Evolutionary conservation across 2,329 filamentous ascomycete species (phyloP).

Genomic region (Pseudocercospora eumusae): DNA sequence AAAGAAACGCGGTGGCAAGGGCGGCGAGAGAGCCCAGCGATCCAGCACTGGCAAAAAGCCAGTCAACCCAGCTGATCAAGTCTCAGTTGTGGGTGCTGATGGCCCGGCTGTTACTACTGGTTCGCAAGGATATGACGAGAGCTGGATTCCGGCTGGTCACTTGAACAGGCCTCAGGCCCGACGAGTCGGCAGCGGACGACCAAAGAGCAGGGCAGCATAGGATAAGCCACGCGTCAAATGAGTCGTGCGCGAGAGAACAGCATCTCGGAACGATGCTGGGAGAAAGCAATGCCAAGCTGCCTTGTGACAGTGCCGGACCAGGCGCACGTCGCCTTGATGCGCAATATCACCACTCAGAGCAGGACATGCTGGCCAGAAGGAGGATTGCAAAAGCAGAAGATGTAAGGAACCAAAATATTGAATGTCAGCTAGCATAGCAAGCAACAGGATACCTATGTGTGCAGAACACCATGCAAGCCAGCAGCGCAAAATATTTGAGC

Average conservation of each 20-base stretch:
- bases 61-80: conserved; percentile 60
- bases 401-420: background rate
- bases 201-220: conserved; percentile 44
- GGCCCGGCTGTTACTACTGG: conserved; percentile 68
- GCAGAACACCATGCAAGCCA: background rate
- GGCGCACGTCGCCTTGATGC: background rate
- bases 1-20: conserved; percentile 61
- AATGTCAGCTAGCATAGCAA: background rate
- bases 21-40: conserved; percentile 66
- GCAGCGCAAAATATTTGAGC: background rate
- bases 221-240: conserved; percentile 1
- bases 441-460: background rate
- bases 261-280: background rate
- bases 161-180: conserved; percentile 78
- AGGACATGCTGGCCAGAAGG: background rate
- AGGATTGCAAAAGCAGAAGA: background rate
- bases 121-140: conserved; percentile 79
- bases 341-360: background rate
- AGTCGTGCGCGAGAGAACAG: background rate
- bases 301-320: background rate
- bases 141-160: conserved; percentile 90
- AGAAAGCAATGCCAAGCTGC: background rate
- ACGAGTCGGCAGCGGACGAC: conserved; percentile 57
- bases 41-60: conserved; percentile 67
- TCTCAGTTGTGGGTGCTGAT: conserved; percentile 68